Conservation (phyloP, 2,329 filamentous ascomycete species). For the Colletotrichum sp. region DNA sequence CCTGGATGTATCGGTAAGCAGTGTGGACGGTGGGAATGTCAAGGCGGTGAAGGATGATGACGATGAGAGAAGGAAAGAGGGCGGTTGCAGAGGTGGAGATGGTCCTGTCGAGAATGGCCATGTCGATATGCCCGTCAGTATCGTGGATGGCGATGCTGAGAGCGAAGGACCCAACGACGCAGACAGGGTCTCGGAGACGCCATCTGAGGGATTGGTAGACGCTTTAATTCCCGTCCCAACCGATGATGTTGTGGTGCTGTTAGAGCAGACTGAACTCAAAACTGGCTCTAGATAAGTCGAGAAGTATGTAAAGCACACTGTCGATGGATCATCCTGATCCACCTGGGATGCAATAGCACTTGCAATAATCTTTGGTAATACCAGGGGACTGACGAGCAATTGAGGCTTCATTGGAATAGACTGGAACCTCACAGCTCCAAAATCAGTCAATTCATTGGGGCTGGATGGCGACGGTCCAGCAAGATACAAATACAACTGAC, state of each 20-base stretch:
- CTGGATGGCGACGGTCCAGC: background rate
- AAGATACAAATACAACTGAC: background rate
- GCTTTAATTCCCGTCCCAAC: background rate
- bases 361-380: background rate
- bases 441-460: fast-evolving
- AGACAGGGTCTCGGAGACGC: background rate
- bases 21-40: background rate
- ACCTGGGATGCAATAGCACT: background rate
- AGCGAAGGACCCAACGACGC: background rate
- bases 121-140: background rate
- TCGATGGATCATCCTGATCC: background rate
- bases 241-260: background rate
- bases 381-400: background rate
- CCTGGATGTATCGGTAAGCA: background rate
- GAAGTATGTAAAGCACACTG: background rate
- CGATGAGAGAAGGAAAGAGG: background rate
- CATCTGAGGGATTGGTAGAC: background rate
- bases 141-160: background rate
- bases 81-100: background rate
- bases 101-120: background rate
- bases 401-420: background rate
- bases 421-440: background rate
- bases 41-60: background rate
- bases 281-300: background rate
- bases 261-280: background rate